Base-by-base conservation (phyloP, 129 eudicot genomes). In the Smallanthus sonchifolius region DNA sequence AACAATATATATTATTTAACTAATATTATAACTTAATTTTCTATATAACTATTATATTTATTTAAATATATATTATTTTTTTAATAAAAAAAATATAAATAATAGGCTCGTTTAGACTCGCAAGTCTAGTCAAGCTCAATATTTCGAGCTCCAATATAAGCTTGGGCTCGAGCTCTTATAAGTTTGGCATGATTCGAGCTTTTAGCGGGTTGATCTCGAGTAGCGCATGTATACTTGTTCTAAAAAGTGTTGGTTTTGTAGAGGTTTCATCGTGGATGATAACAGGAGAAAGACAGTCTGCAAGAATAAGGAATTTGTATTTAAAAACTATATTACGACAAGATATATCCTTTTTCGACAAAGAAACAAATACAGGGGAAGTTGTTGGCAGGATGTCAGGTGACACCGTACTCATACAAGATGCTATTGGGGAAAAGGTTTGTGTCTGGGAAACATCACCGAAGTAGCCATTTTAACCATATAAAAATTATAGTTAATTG, bases 211-310 rank as follows among this genome's bases (percentile, higher is more conserved):
- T 24, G 0, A 24, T 24, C 30, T 24, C 30, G 30, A 24, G 0
- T 24, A 24, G 1, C 1, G 30, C 30, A 24, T 7, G 10, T 48
- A 5, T 48, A 16, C 37, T 10, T 54, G 13, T 37, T 70, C 30
- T 35, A n/a, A 34, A 34, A 35, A 3, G 66, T 10, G 17, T 49
- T 19, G 24, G 37, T 65, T 67, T 76, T 60, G 67, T 65, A 92
- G 97, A 92, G 96, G 96, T 92, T 65, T 69, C 93, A 77, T 77
- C 85, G 40, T 92, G 97, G 97, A 88, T 92, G 91, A 77, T 87
- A 81, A 88, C 97, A 0, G 96, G 97, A 49, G 97, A 91, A 61
- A 83, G 97, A 78, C 97, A 91, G 73, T 90, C 92, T 69, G 84
- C 95, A 36, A 74, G 96, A 49, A 92, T 92, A 55, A 83, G 97